phyloP scores from a whole-genome alignment of 2,329 filamentous ascomycete genomes.

The Metarhizium guizhouense region DNA sequence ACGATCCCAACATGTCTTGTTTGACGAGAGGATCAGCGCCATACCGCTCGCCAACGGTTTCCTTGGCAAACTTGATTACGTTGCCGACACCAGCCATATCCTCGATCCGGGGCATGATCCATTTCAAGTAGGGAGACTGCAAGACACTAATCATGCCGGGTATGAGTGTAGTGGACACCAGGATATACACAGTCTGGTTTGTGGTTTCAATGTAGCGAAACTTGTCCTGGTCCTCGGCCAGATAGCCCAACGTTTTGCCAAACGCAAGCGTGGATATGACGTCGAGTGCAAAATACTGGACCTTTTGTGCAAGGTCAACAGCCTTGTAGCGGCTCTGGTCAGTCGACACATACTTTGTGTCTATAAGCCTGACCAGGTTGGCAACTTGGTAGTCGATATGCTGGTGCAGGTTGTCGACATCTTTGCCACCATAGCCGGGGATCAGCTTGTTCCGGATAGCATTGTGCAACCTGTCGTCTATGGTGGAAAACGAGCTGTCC shows the following conservation, averaged over 20 bases:
- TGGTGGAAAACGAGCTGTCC: slow-evolving; percentile 4
- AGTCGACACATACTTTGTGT: background rate
- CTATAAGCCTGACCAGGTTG: background rate
- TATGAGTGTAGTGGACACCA: background rate
- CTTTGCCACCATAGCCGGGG: background rate
- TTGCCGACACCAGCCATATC: slow-evolving; percentile 4
- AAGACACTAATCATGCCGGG: background rate
- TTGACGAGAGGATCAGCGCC: background rate
- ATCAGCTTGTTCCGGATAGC: background rate
- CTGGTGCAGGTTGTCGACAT: background rate
- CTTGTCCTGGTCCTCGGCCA: background rate
- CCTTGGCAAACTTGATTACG: slow-evolving; percentile 1
- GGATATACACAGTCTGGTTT: background rate
- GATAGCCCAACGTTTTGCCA: background rate
- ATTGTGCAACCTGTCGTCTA: background rate
- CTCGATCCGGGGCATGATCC: slow-evolving; percentile 5
- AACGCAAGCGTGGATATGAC: slow-evolving; percentile 1
- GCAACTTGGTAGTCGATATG: background rate
- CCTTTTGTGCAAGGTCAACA: slow-evolving; percentile 1
- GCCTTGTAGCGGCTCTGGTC: background rate
- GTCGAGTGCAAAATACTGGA: slow-evolving; percentile 1
- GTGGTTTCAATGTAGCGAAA: slow-evolving; percentile 3
- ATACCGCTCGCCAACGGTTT: background rate
- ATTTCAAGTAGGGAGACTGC: background rate
- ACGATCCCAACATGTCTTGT: slow-evolving; percentile 3